These are phyloP conservation scores for Volvox carteri DNA, from an alignment of 163 green algal species.

Conservation along the genomic window DNA sequence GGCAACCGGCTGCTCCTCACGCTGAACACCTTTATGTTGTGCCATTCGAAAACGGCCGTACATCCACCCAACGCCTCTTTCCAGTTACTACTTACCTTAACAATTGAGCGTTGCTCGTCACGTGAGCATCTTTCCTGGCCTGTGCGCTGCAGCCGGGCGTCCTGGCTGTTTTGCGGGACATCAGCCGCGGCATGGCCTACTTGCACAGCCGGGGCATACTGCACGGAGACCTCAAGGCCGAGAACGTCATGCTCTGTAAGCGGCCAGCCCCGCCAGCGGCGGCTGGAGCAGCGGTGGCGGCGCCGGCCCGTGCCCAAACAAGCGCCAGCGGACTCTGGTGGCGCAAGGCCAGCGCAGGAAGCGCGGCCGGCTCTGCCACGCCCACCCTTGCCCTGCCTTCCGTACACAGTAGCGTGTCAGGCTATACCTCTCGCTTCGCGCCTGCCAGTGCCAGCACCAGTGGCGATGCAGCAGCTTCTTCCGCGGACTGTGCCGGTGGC, in stretches of 20 bases:
- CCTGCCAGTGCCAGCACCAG: neutral
- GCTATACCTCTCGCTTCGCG: neutral
- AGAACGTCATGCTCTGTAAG: constrained; percentile 46
- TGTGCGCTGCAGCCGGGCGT: constrained; percentile 9
- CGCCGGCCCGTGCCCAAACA: neutral
- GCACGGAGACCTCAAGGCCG: constrained; percentile 64
- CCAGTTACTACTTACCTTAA: no score
- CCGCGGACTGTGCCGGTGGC: neutral
- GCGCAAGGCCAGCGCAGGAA: neutral
- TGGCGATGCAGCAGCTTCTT: neutral
- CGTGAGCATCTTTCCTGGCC: neutral
- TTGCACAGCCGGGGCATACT: constrained; percentile 63
- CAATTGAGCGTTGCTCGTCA: no score
- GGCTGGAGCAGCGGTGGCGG: neutral
- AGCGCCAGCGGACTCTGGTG: neutral
- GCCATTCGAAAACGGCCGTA: no score
- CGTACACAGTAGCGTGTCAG: neutral
- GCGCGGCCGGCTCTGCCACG: neutral
- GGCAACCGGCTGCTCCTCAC: no score
- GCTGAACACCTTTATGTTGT: no score
- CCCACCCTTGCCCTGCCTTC: neutral
- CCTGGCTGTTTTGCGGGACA: constrained; percentile 34
- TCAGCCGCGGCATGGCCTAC: constrained; percentile 60
- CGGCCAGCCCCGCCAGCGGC: neutral
- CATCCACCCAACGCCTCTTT: no score